phyloP scores from a whole-genome alignment of 2,329 filamentous ascomycete genomes.

The Chaetomium globosum region DNA sequence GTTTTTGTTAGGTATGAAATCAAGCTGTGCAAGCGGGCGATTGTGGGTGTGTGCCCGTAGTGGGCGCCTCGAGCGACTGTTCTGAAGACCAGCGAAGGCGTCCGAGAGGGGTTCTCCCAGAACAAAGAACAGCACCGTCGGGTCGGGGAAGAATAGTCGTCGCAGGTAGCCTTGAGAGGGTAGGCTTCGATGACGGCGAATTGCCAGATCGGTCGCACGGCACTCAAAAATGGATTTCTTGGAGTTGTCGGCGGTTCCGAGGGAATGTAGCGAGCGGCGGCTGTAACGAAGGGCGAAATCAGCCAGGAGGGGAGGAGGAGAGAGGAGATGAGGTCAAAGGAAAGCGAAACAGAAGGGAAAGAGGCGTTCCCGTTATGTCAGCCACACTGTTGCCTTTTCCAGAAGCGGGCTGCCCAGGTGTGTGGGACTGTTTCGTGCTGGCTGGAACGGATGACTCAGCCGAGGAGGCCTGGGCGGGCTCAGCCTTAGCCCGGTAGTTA shows the following conservation, averaged over 20 bases:
- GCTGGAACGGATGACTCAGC: background rate
- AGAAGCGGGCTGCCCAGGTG: no score
- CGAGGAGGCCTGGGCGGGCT: background rate
- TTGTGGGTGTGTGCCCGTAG: background rate
- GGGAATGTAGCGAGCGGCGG: conserved; percentile 19
- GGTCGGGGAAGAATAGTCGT: conserved; percentile 13
- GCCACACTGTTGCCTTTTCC: background rate
- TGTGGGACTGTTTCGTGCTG: background rate
- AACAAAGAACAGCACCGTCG: conserved; percentile 42
- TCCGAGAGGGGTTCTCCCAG: conserved; percentile 50
- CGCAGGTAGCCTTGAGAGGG: conserved; percentile 9
- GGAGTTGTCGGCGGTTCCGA: background rate
- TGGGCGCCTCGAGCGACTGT: conserved; percentile 38
- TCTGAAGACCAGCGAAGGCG: conserved; percentile 63
- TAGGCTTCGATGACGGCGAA: background rate
- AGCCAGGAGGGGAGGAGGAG: conserved; percentile 1
- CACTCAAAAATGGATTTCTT: background rate
- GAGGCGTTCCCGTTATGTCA: background rate
- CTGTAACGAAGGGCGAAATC: conserved; percentile 2
- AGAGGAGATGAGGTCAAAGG: background rate
- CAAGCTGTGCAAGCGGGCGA: conserved; percentile 1
- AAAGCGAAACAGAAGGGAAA: background rate
- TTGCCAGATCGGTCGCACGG: background rate
- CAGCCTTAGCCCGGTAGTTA: background rate
- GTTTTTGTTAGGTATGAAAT: background rate